These are phyloP conservation scores for Colletotrichum cordylinicola DNA, from an alignment of 2,329 filamentous ascomycete species.

Conservation along the genomic window DNA sequence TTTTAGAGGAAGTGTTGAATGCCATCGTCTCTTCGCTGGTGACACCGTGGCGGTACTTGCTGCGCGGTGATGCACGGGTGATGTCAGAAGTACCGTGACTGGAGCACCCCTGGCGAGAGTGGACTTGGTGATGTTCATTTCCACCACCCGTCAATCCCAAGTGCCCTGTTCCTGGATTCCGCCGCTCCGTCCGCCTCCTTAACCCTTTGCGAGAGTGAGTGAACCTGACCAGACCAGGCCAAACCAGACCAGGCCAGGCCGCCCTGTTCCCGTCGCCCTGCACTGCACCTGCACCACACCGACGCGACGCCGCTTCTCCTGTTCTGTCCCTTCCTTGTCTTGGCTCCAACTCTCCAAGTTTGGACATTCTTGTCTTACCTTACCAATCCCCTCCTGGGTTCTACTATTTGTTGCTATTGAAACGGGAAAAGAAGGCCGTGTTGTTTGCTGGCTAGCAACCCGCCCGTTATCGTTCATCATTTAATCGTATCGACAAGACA, in stretches of 20 bases:
- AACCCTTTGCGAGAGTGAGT: background rate
- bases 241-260: background rate
- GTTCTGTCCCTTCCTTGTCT: background rate
- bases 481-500: background rate
- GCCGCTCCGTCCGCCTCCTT: background rate
- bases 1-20: constrained; percentile 1
- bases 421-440: background rate
- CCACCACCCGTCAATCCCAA: constrained; percentile 13
- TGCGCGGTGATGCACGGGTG: background rate
- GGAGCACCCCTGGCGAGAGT: background rate
- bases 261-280: background rate
- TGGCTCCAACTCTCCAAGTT: background rate
- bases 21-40: background rate
- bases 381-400: background rate
- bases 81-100: background rate
- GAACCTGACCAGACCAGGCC: background rate
- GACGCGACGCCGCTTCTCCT: background rate
- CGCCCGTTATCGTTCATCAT: background rate
- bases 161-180: constrained; percentile 21
- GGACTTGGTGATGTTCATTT: constrained; percentile 16
- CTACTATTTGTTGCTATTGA: background rate
- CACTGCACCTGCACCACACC: background rate
- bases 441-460: background rate
- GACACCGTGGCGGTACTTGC: background rate
- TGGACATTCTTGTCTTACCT: background rate